Evolutionary conservation across 1,139 yeast species (phyloP).

Genomic region (Waltiozyma sp.): DNA sequence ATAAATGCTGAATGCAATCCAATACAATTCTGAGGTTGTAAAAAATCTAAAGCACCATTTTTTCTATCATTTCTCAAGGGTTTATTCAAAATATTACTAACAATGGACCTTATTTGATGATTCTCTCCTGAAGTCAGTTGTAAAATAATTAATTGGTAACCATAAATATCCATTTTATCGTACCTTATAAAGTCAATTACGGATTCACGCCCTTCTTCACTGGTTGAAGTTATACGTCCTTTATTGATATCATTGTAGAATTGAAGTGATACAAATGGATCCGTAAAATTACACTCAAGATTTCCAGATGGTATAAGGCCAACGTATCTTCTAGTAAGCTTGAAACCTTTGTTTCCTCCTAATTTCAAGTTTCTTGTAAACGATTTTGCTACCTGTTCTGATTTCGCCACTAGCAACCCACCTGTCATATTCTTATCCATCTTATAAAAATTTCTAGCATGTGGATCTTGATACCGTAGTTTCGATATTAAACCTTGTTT

Average conservation of each 20-base stretch:
- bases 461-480: constrained; percentile 6
- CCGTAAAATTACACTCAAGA: not conserved
- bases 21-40: constrained; percentile 3
- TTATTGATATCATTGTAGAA: not conserved
- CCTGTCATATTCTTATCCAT: constrained; percentile 29
- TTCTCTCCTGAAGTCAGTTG: constrained; percentile 33
- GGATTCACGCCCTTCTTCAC: constrained; percentile 5
- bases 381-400: constrained; percentile 20
- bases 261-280: too few species aligned
- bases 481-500: constrained; percentile 7
- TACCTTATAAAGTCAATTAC: constrained; percentile 11
- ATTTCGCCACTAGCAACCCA: constrained; percentile 25
- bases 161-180: not conserved
- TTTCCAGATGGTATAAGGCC: constrained; percentile 4
- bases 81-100: constrained; percentile 12
- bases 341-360: constrained; percentile 25
- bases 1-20: constrained; percentile 14
- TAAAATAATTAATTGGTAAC: constrained; percentile 17
- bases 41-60: constrained; percentile 11
- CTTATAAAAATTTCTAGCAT: constrained; percentile 23
- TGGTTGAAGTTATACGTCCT: constrained; percentile 5
- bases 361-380: constrained; percentile 21
- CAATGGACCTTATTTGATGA: constrained; percentile 33
- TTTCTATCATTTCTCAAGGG: constrained; percentile 22
- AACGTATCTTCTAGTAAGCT: constrained; percentile 17